A percentile compares a stretch with the other conserved stretches of the same genome.
phyloP scores from a whole-genome alignment of 2,329 filamentous ascomycete genomes.

The Phialemoniopsis sp. region DNA sequence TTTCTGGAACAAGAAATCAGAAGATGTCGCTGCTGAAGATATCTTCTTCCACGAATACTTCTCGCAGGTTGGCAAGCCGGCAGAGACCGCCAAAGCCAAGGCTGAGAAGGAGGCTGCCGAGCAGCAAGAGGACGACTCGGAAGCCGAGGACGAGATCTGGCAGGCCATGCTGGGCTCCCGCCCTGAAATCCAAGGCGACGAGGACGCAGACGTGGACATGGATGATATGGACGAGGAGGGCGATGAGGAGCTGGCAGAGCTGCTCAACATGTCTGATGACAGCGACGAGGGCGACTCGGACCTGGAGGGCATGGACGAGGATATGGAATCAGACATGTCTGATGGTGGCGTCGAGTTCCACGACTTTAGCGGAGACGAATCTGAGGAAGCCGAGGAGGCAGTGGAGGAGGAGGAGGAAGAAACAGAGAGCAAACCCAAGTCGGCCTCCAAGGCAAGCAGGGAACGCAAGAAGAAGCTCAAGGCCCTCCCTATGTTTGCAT shows the following conservation, averaged over 20 bases:
- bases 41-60: slow-evolving; percentile 99
- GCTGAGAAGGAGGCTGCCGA: slow-evolving; percentile 52
- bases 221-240: slow-evolving; percentile 42
- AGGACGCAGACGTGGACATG: slow-evolving; percentile 42
- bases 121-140: slow-evolving; percentile 55
- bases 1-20: slow-evolving; percentile 89
- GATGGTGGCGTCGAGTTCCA: slow-evolving; percentile 28
- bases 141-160: slow-evolving; percentile 29
- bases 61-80: slow-evolving; percentile 62
- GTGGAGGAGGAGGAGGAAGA: slow-evolving; percentile 29
- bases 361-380: slow-evolving; percentile 34
- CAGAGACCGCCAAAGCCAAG: slow-evolving; percentile 51
- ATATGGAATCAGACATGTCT: slow-evolving; percentile 24
- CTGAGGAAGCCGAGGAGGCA: slow-evolving; percentile 31
- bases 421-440: slow-evolving; percentile 18
- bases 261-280: slow-evolving; percentile 24
- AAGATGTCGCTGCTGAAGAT: slow-evolving; percentile 85
- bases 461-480: slow-evolving; percentile 81
- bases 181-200: slow-evolving; percentile 37
- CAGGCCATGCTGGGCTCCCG: slow-evolving; percentile 25
- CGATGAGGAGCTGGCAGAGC: slow-evolving; percentile 27
- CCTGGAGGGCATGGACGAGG: slow-evolving; percentile 28
- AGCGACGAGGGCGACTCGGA: slow-evolving; percentile 26
- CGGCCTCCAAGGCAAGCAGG: slow-evolving; percentile 34
- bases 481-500: slow-evolving; percentile 87